Conservation (phyloP, 352 stramenopile genomes). For the Phytopythium kandeliae region DNA sequence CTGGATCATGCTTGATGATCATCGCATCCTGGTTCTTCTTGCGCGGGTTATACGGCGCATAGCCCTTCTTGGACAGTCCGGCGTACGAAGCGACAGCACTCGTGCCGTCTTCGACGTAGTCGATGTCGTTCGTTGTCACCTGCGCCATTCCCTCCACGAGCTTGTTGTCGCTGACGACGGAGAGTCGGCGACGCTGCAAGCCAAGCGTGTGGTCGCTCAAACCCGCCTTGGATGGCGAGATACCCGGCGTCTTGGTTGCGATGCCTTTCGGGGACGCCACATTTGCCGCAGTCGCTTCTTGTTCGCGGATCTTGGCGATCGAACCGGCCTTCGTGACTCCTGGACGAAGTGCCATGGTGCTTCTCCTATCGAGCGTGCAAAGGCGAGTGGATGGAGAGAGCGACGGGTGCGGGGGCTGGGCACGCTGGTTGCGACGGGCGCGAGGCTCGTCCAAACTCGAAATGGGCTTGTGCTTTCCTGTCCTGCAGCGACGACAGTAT, state of each 20-base stretch:
- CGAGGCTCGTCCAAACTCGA: constrained; percentile 2
- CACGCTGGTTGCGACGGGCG: neutral
- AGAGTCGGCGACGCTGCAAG: constrained; percentile 59
- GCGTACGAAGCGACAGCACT: constrained; percentile 64
- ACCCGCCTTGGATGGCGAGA: constrained; percentile 28
- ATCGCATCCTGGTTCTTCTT: constrained; percentile 98
- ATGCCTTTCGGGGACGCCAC: constrained; percentile 80
- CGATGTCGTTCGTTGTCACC: constrained; percentile 50
- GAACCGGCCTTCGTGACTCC: constrained; percentile 38
- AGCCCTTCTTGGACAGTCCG: constrained; percentile 78
- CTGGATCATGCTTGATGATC: constrained; percentile 91
- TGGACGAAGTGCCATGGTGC: constrained; percentile 36
- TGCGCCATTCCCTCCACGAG: constrained; percentile 72
- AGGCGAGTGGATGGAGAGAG: neutral
- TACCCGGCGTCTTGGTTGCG: constrained; percentile 59
- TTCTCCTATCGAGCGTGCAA: neutral
- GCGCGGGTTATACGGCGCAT: constrained; percentile 91
- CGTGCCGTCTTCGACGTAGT: constrained; percentile 55
- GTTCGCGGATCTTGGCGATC: constrained; percentile 47
- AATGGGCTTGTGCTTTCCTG: neutral
- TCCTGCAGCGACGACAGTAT: neutral
- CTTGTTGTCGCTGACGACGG: constrained; percentile 78
- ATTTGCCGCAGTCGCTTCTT: constrained; percentile 56
- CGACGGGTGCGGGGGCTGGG: neutral
- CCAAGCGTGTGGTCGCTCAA: constrained; percentile 49